Base-by-base conservation (phyloP, 2,329 filamentous ascomycete genomes). In the Fusarium buharicum region DNA sequence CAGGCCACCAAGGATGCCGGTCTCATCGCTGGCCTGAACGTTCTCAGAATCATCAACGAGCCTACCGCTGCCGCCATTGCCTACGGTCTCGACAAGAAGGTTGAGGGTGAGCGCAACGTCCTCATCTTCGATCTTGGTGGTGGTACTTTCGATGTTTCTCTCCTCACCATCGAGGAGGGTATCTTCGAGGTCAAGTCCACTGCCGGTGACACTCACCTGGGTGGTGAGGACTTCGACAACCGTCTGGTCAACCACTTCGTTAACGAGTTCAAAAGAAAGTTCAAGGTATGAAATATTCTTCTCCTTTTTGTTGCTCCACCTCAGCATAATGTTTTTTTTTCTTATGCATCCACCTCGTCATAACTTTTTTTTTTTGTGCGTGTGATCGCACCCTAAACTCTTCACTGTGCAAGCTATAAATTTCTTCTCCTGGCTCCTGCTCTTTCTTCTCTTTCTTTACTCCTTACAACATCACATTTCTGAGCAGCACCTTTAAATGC, bases 11-110 rank as follows among this genome's bases (percentile, higher is more conserved):
- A n/a, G n/a, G 95, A 98, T 77, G 95, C 95, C 70, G 95, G 95
- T 89, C 91, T 94, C 79, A 99, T 99, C 76, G 84, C 94, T 75
- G 95, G 94, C 73, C 89, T 99, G 66, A 97, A 98, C 83, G 93
- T 99, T 72, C 93, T 99, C 80, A 93, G 95, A 87, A 98, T 99
- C 84, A 98, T 99, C 84, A 99, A 99, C 88, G 95, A 99, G 86
- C 95, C 95, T 62, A 99, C 95, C 66, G 95, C 95, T 71, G 95
- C 95, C 64, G 95, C 95, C 73, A 98, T 98, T 74, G 95, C 95
- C 73, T 99, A 99, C 81, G 95, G 95, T 87, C 91, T 99, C 62
- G 93, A 93, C 76, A 93, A 92, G 84, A 97, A 96, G 86, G 91
- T 92, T 50, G 91, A 91, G 79, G 97, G 97, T 87, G 95, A 98